Conservation (phyloP, 495 filamentous ascomycete genomes). For the Platismatia glauca region DNA sequence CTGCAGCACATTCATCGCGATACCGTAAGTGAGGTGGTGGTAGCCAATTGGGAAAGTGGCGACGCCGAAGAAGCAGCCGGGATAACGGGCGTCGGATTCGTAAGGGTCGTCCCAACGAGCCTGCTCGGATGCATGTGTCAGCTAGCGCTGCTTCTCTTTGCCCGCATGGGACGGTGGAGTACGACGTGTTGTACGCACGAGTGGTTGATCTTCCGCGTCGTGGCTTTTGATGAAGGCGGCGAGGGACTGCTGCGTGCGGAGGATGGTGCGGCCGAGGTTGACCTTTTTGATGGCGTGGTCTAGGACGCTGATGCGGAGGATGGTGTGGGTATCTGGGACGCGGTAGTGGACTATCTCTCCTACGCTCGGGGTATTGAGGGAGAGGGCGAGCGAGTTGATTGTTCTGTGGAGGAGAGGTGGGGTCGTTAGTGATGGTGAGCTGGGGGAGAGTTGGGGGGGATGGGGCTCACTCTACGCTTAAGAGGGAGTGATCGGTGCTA, state of each 20-base stretch:
- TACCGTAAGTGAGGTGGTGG: background rate
- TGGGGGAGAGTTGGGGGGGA: background rate
- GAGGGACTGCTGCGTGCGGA: background rate
- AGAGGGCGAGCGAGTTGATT: background rate
- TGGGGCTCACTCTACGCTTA: background rate
- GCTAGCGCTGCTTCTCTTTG: no score
- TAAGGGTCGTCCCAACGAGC: background rate
- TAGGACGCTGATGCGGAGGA: background rate
- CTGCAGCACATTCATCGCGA: conserved; percentile 3
- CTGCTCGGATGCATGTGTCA: no score
- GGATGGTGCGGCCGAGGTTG: background rate
- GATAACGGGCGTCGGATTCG: background rate
- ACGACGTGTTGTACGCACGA: background rate
- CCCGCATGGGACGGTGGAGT: no score
- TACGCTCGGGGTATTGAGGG: background rate
- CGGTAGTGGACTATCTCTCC: background rate
- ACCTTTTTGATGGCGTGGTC: background rate
- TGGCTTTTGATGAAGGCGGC: background rate
- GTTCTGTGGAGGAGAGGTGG: background rate
- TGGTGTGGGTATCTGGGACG: background rate
- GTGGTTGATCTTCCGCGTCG: background rate
- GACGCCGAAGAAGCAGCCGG: background rate
- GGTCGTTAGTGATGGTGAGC: background rate
- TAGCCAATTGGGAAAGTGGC: background rate
- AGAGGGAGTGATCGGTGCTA: background rate